These are phyloP conservation scores for Leishmania aethiopica DNA, from an alignment of 208 protist genomes.

Conservation along the genomic window DNA sequence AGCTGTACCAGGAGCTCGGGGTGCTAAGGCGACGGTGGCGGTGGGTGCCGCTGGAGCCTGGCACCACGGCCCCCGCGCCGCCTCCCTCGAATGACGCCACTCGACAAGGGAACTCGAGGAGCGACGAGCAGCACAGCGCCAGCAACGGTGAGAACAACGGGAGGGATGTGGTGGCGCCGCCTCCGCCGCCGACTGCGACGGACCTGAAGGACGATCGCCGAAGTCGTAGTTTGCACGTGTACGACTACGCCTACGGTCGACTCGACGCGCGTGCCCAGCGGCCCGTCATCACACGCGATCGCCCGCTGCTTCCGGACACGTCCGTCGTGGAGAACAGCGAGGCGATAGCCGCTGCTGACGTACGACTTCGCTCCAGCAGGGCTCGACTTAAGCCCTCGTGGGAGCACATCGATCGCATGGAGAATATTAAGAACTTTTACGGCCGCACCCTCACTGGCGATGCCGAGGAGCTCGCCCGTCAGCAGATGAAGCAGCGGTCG, in stretches of 20 bases:
- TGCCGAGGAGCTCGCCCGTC: not conserved
- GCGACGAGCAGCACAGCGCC: not conserved
- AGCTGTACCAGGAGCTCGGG: slow-evolving; percentile 71
- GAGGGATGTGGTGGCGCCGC: not conserved
- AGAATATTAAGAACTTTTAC: slow-evolving; percentile 2
- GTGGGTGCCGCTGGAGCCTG: slow-evolving; percentile 38
- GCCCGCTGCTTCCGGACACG: slow-evolving; percentile 17
- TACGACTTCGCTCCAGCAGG: slow-evolving; percentile 21
- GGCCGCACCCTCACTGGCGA: slow-evolving; percentile 6
- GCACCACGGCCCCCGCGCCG: not conserved
- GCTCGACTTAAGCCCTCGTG: slow-evolving; percentile 16
- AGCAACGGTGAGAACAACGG: not conserved
- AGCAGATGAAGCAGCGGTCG: slow-evolving; percentile 7
- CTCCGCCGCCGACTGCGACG: slow-evolving; percentile 18
- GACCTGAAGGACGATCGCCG: slow-evolving; percentile 20
- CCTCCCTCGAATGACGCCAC: not conserved
- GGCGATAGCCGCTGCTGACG: slow-evolving; percentile 2
- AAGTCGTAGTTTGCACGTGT: slow-evolving; percentile 25
- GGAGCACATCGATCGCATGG: slow-evolving; percentile 8
- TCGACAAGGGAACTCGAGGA: not conserved
- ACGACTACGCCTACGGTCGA: slow-evolving; percentile 39
- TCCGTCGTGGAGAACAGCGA: slow-evolving; percentile 26
- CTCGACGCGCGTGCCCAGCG: slow-evolving; percentile 13
- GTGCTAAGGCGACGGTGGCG: slow-evolving; percentile 50
- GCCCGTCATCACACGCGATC: slow-evolving; percentile 14